A percentile compares a stretch with the other conserved stretches of the same genome.
Conservation (phyloP, 306 rosid species). For the Citrullus amarus region DNA sequence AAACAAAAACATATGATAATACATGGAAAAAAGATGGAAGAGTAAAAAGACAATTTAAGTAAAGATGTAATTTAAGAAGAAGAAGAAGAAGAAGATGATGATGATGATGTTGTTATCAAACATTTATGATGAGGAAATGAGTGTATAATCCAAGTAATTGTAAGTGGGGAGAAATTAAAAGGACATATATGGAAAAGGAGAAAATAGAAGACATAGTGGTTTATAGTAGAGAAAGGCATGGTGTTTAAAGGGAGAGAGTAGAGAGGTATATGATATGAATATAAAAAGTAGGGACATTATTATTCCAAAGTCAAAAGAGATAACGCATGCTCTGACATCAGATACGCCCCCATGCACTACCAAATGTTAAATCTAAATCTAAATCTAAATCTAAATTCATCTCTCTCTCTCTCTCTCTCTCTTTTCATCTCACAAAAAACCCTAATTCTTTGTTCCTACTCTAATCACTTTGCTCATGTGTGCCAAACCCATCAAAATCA, state of each 20-base stretch:
- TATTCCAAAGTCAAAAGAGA: background rate
- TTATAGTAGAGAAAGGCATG: background rate
- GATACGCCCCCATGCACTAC: conserved; percentile 1
- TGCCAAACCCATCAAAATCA: background rate
- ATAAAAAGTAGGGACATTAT: background rate
- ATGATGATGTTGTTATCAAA: background rate
- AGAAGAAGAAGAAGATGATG: no score
- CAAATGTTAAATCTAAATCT: background rate
- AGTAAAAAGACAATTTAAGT: no score
- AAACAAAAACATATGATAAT: no score
- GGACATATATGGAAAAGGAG: background rate
- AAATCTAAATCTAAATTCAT: background rate
- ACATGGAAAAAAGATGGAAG: no score
- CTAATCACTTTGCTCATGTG: background rate
- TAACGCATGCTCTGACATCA: conserved; percentile 17
- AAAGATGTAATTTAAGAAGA: no score
- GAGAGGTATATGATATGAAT: background rate
- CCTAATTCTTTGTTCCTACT: background rate
- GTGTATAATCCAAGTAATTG: background rate
- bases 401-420: background rate
- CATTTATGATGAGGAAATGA: background rate
- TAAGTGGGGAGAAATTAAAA: background rate
- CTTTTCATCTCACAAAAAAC: background rate
- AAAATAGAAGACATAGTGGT: background rate
- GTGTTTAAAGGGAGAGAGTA: background rate